Conservation (phyloP, 495 filamentous ascomycete species). For the Cercophora scortea region DNA sequence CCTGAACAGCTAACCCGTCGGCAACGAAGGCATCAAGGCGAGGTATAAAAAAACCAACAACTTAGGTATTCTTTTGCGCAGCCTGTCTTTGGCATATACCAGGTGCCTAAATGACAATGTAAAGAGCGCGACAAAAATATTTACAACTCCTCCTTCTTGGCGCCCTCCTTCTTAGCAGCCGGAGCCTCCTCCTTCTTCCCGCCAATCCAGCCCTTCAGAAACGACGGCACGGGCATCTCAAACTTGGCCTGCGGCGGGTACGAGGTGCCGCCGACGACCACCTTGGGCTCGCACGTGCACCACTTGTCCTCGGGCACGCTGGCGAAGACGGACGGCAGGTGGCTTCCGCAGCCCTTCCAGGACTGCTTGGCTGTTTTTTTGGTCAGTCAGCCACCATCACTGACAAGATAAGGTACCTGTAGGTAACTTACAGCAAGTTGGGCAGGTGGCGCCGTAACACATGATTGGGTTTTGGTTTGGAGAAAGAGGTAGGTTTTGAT, state of each 20-base stretch:
- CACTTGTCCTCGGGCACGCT: conserved; percentile 45
- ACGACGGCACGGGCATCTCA: conserved; percentile 4
- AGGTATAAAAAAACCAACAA: no score
- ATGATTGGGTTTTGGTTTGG: conserved; percentile 13
- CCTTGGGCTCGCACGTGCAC: conserved; percentile 54
- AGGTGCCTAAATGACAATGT: no score
- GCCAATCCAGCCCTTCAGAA: conserved; percentile 17
- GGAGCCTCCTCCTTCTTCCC: background rate
- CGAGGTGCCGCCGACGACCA: conserved; percentile 48
- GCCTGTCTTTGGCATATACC: no score
- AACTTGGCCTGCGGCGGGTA: conserved; percentile 54
- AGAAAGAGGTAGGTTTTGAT: background rate
- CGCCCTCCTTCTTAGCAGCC: background rate
- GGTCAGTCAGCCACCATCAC: background rate
- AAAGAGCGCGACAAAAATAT: no score
- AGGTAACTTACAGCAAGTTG: conserved; percentile 28
- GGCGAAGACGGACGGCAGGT: conserved; percentile 56
- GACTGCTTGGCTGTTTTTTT: conserved; percentile 48
- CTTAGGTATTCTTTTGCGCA: no score
- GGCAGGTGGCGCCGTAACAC: conserved; percentile 32
- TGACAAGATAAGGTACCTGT: background rate
- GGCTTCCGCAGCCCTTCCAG: conserved; percentile 61
- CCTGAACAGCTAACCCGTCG: no score
- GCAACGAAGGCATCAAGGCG: no score
- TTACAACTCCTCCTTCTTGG: conserved; percentile 9